Evolutionary conservation across 441 rosid genomes (phyloP).

Genomic region (Flueggea neowawraea): DNA sequence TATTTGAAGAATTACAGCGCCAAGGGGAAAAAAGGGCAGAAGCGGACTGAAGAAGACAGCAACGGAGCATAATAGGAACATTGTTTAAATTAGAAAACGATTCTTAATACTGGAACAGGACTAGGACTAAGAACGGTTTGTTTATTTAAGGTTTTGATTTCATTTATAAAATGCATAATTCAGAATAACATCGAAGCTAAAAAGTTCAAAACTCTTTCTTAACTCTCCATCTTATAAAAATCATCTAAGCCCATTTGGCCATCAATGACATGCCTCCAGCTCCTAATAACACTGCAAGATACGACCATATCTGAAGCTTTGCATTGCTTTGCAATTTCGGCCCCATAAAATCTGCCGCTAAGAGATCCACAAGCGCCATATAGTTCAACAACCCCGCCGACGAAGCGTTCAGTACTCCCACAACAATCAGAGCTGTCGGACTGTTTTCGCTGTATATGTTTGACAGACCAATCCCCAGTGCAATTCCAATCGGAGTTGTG

Average conservation of each 20-base stretch:
- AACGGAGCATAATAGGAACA: too few species aligned
- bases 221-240: background rate
- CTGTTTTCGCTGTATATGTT: slow-evolving; percentile 17
- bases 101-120: too few species aligned
- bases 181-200: too few species aligned
- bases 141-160: too few species aligned
- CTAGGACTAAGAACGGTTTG: too few species aligned
- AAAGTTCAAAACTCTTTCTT: too few species aligned
- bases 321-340: slow-evolving; percentile 36
- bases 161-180: too few species aligned
- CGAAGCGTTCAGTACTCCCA: slow-evolving; percentile 36
- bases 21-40: too few species aligned
- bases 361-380: slow-evolving; percentile 45
- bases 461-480: slow-evolving; percentile 26
- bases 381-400: slow-evolving; percentile 48
- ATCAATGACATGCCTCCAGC: slow-evolving; percentile 47
- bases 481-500: slow-evolving; percentile 33
- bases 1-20: too few species aligned
- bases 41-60: too few species aligned
- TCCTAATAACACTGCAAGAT: slow-evolving; percentile 35
- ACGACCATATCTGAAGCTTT: slow-evolving; percentile 35
- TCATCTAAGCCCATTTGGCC: slow-evolving; percentile 50
- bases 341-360: slow-evolving; percentile 46
- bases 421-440: slow-evolving; percentile 34
- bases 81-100: too few species aligned